A percentile compares a stretch with the other conserved stretches of the same genome.
Conservation (phyloP, 192 early-diverging fungal species). For the Backusella westeae region DNA sequence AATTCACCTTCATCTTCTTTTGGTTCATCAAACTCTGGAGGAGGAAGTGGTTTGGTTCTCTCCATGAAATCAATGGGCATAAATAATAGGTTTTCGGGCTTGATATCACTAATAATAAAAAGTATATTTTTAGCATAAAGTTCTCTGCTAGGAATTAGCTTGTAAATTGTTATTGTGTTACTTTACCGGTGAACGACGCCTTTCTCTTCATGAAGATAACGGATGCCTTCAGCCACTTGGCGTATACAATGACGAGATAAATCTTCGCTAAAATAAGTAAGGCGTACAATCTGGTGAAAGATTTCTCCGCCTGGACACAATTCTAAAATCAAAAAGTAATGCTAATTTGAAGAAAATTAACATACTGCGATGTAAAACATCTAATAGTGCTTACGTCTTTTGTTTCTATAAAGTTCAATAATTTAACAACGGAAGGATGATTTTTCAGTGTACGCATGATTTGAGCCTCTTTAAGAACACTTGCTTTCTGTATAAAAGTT, state of each 20-base stretch:
- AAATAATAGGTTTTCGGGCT: conserved; percentile 89
- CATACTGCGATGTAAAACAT: background rate
- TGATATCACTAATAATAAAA: conserved; percentile 68
- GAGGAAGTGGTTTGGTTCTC: conserved; percentile 25
- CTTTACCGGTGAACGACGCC: conserved; percentile 69
- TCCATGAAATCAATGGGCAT: conserved; percentile 66
- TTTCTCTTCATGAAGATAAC: conserved; percentile 80
- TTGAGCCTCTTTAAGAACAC: conserved; percentile 84
- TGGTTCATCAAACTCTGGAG: conserved; percentile 54
- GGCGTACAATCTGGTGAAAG: conserved; percentile 80
- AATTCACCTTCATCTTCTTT: conserved; percentile 78
- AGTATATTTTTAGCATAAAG: background rate
- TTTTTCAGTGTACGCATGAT: conserved; percentile 78
- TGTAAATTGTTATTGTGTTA: background rate
- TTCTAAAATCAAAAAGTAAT: conserved; percentile 82
- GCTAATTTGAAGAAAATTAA: conserved; percentile 22
- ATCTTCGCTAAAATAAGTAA: conserved; percentile 81
- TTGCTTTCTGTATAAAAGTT: conserved; percentile 51
- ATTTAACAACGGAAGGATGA: conserved; percentile 72
- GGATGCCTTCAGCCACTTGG: conserved; percentile 82
- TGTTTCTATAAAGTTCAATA: conserved; percentile 76
- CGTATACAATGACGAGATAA: conserved; percentile 77
- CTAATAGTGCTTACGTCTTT: conserved; percentile 31
- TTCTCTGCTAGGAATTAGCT: background rate
- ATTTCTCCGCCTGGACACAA: conserved; percentile 85